Percentiles rank a stretch among this genome's conserved stretches.
Evolutionary conservation across 1,284 basidiomycete species (phyloP).

Genomic region (Xerocomus minutiporus): DNA sequence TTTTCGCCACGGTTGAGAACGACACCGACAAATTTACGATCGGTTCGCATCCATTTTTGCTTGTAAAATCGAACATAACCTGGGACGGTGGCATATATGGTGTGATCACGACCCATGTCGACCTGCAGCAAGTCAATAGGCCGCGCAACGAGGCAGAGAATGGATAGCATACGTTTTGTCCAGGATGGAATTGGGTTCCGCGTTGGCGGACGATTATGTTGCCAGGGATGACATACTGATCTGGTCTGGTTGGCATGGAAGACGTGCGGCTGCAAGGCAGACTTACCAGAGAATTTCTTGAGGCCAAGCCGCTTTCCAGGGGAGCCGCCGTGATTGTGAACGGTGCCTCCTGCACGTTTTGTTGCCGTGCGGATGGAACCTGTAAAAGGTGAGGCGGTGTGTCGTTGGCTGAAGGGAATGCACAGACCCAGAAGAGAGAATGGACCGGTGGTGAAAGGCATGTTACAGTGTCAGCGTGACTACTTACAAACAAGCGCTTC

Average conservation of each 20-base stretch:
- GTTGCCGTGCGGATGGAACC: constrained; percentile 85
- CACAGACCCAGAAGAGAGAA: constrained; percentile 49
- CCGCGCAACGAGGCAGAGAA: constrained; percentile 5
- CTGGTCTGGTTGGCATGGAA: constrained; percentile 38
- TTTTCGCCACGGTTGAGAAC: constrained; percentile 74
- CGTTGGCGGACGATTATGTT: constrained; percentile 93
- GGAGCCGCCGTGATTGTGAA: constrained; percentile 86
- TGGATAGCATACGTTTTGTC: constrained; percentile 68
- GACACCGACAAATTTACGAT: constrained; percentile 79
- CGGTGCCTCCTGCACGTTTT: constrained; percentile 89
- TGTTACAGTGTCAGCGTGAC: background rate
- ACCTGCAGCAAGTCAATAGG: constrained; percentile 50
- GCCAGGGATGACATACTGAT: constrained; percentile 85
- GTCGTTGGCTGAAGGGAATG: background rate
- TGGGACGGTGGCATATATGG: constrained; percentile 82
- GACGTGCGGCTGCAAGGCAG: background rate
- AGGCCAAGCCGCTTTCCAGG: constrained; percentile 88
- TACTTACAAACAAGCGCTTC: background rate
- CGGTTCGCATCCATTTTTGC: constrained; percentile 61
- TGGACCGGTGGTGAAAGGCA: constrained; percentile 34
- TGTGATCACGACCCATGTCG: constrained; percentile 87
- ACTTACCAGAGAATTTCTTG: constrained; percentile 88
- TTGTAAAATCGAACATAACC: constrained; percentile 92
- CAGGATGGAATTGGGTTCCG: constrained; percentile 85
- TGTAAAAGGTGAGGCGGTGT: constrained; percentile 15